A percentile compares a stretch with the other conserved stretches of the same genome.
Evolutionary conservation across 139 green algal genomes (phyloP).

Genomic region (Medakamo hakoo): DNA sequence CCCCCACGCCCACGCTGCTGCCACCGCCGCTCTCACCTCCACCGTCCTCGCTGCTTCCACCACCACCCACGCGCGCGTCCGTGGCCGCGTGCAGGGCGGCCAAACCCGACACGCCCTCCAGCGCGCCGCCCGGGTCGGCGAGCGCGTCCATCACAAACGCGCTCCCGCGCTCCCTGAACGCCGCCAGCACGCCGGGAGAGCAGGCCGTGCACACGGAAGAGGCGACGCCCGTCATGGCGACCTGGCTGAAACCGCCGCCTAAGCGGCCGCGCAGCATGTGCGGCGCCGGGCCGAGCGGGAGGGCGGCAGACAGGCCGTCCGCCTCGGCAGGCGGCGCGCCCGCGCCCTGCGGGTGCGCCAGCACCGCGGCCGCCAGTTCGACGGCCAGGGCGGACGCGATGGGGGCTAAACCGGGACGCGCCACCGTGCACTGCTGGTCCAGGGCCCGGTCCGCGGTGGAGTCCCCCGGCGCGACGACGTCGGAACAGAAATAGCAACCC

Average conservation of each 20-base stretch:
- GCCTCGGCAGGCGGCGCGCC: slow-evolving; percentile 21
- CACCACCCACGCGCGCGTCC: neutral
- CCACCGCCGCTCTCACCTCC: neutral
- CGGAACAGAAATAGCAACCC: slow-evolving; percentile 99
- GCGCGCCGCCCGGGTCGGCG: neutral
- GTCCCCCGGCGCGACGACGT: slow-evolving; percentile 84
- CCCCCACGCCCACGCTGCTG: too few relatives aligned
- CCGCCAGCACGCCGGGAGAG: slow-evolving; percentile 22
- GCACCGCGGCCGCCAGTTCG: slow-evolving; percentile 66
- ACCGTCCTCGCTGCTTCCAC: neutral
- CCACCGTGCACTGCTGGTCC: slow-evolving; percentile 96
- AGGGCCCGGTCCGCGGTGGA: slow-evolving; percentile 69
- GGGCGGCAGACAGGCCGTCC: neutral
- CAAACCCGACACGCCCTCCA: neutral
- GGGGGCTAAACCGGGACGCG: slow-evolving; percentile 67
- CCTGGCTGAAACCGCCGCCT: slow-evolving; percentile 4
- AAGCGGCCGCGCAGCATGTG: slow-evolving; percentile 27
- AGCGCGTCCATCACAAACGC: neutral
- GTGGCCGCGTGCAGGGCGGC: neutral
- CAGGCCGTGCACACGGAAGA: neutral
- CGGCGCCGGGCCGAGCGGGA: slow-evolving; percentile 54
- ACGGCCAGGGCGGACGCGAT: slow-evolving; percentile 77
- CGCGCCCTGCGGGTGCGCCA: slow-evolving; percentile 49
- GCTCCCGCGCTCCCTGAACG: slow-evolving; percentile 9
- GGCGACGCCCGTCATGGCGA: neutral